phyloP scores from a whole-genome alignment of 1,284 basidiomycete genomes.

The Naganishia sp. region DNA sequence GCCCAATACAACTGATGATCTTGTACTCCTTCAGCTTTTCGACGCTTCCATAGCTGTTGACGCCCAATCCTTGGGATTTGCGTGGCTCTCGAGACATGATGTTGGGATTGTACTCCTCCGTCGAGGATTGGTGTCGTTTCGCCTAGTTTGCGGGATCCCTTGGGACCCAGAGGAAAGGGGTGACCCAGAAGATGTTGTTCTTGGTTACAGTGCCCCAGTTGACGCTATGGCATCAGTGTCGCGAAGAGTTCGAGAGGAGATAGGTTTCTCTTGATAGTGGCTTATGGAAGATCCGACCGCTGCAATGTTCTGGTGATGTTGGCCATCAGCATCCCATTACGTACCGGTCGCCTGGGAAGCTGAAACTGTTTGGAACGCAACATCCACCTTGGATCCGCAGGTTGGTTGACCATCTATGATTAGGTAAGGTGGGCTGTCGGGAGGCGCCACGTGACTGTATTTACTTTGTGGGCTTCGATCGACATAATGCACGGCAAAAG shows the following conservation, averaged over 20 bases:
- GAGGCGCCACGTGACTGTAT: slow-evolving; percentile 6
- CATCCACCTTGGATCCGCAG: slow-evolving; percentile 11
- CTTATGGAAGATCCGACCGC: no score
- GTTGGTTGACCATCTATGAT: slow-evolving; percentile 24
- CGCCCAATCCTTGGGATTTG: slow-evolving; percentile 29
- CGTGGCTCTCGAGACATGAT: slow-evolving; percentile 25
- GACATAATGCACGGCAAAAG: slow-evolving; percentile 11
- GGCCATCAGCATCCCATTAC: neutral
- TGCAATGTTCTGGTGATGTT: no score
- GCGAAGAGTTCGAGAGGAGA: neutral
- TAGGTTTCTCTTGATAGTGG: neutral
- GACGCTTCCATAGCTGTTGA: slow-evolving; percentile 41
- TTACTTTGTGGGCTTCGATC: slow-evolving; percentile 26
- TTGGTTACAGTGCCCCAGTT: neutral
- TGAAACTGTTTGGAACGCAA: slow-evolving; percentile 20
- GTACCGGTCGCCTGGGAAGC: neutral
- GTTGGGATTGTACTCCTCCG: neutral
- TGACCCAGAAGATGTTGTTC: slow-evolving; percentile 15
- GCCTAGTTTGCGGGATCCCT: slow-evolving; percentile 5
- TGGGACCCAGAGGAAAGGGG: slow-evolving; percentile 7
- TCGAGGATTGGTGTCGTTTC: neutral
- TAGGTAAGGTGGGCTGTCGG: slow-evolving; percentile 11
- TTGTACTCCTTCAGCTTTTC: slow-evolving; percentile 73
- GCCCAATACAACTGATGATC: slow-evolving; percentile 85
- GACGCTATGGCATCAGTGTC: neutral